Evolutionary conservation across 768 basidiomycete genomes (phyloP).

Genomic region (Panellus pusillus): DNA sequence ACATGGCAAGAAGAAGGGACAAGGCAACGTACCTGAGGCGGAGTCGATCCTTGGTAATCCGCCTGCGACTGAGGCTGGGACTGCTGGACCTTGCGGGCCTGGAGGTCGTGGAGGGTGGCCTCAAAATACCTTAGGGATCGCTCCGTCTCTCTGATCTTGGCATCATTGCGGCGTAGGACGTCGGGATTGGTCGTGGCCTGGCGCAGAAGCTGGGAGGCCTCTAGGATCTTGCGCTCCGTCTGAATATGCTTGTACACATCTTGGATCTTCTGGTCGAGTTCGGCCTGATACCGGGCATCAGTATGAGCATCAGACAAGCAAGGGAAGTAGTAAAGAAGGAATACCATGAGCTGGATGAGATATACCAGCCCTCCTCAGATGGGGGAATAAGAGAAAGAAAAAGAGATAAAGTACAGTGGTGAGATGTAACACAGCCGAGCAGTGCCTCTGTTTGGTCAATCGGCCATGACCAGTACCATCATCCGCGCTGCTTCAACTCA

Average conservation of each 20-base stretch:
- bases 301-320: conserved; percentile 3
- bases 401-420: background rate
- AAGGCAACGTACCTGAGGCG: conserved; percentile 40
- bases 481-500: conserved; percentile 46
- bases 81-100: conserved; percentile 70
- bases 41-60: conserved; percentile 46
- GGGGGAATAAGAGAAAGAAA: conserved; percentile 8
- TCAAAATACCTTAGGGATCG: conserved; percentile 85
- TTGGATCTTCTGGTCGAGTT: conserved; percentile 92
- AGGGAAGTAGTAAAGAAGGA: conserved; percentile 14
- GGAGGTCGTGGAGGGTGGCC: conserved; percentile 79
- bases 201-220: conserved; percentile 75
- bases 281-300: conserved; percentile 37
- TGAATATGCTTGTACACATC: conserved; percentile 88
- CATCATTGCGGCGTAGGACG: conserved; percentile 78
- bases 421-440: conserved; percentile 2
- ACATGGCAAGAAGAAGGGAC: conserved; percentile 14
- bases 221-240: conserved; percentile 90
- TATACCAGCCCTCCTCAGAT: conserved; percentile 15
- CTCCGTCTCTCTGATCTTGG: conserved; percentile 85
- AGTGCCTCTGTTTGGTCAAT: background rate
- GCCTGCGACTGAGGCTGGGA: conserved; percentile 56
- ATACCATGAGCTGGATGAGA: conserved; percentile 20
- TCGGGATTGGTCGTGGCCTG: conserved; percentile 86
- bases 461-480: conserved; percentile 1